Conservation (phyloP, 768 basidiomycete genomes). For the Agaricus subrufescens region DNA sequence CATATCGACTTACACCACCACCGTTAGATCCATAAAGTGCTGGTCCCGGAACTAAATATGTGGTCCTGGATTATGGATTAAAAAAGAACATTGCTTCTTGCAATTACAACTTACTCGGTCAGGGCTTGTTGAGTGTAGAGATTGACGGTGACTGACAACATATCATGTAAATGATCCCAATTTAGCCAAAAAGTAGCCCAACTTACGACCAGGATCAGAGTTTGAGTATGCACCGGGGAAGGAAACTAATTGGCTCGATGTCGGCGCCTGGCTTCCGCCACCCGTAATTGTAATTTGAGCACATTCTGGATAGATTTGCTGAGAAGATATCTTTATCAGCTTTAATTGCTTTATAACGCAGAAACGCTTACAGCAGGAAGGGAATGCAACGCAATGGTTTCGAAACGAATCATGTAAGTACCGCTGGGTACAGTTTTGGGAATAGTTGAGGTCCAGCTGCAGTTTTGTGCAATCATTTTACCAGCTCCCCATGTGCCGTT, state of each 20-base stretch:
- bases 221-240: slow-evolving; percentile 45
- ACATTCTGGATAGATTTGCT: slow-evolving; percentile 70
- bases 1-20: slow-evolving; percentile 5
- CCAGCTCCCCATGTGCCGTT: slow-evolving; percentile 38
- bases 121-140: slow-evolving; percentile 34
- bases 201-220: slow-evolving; percentile 38
- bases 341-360: neutral
- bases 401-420: slow-evolving; percentile 43
- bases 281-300: slow-evolving; percentile 39
- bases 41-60: slow-evolving; percentile 40
- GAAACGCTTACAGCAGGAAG: slow-evolving; percentile 41
- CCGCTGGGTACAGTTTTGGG: slow-evolving; percentile 38
- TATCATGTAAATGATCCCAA: neutral
- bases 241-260: slow-evolving; percentile 37
- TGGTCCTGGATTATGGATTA: slow-evolving; percentile 18
- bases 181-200: no score
- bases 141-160: slow-evolving; percentile 31
- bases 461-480: slow-evolving; percentile 40
- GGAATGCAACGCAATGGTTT: slow-evolving; percentile 45
- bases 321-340: neutral
- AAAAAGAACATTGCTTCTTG: no score
- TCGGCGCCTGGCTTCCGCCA: slow-evolving; percentile 35
- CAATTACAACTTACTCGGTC: slow-evolving; percentile 17
- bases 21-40: slow-evolving; percentile 37
- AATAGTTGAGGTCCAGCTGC: slow-evolving; percentile 42